These are phyloP conservation scores for Apiotrichum sp. DNA, from an alignment of 1,284 basidiomycete genomes.

Conservation along the genomic window DNA sequence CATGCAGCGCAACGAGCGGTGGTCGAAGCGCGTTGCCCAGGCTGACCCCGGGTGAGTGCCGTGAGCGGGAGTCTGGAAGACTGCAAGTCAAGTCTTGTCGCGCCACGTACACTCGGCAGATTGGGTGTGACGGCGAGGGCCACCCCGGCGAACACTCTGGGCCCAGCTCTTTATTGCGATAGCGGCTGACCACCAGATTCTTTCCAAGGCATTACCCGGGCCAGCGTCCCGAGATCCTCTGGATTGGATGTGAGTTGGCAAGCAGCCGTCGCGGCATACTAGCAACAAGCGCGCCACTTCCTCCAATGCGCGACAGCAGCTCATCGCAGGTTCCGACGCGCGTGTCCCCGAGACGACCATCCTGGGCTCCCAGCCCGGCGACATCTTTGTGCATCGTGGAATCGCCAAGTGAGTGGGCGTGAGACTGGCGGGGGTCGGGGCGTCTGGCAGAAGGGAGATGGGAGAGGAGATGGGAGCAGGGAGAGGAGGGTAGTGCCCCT, in stretches of 20 bases:
- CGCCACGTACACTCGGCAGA: too few species aligned
- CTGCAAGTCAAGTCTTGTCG: too few species aligned
- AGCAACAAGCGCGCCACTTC: too few species aligned
- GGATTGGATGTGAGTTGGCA: conserved; percentile 40
- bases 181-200: conserved; percentile 22
- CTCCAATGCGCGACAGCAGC: neutral
- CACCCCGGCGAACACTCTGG: too few species aligned
- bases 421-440: too few species aligned
- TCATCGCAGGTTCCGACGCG: conserved; percentile 37
- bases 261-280: too few species aligned
- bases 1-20: conserved; percentile 18
- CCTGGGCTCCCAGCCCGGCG: conserved; percentile 41
- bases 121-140: too few species aligned
- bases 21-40: conserved; percentile 11
- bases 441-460: too few species aligned
- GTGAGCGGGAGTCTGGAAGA: neutral
- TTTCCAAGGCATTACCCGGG: conserved; percentile 40
- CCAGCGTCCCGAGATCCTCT: conserved; percentile 43
- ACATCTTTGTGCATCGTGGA: conserved; percentile 44
- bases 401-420: conserved; percentile 37
- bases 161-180: too few species aligned
- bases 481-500: too few species aligned
- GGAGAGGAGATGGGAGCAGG: too few species aligned
- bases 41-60: conserved; percentile 12
- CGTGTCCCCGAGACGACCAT: conserved; percentile 44